Percentiles rank a stretch among this genome's conserved stretches.
Evolutionary conservation across 1,284 basidiomycete genomes (phyloP).

Genomic region (Cronartium ribicola): DNA sequence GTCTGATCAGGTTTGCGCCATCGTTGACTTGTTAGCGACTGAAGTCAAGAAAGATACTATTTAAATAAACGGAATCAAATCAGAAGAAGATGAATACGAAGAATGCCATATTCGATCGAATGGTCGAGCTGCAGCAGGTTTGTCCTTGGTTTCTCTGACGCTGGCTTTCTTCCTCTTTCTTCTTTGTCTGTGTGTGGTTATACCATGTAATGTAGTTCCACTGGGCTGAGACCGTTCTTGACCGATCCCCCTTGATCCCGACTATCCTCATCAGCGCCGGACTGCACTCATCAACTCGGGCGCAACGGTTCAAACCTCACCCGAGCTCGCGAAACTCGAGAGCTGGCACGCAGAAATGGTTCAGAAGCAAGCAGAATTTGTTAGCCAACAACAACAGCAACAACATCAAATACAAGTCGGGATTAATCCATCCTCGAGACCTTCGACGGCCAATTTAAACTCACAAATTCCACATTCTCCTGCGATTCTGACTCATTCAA

Average conservation of each 20-base stretch:
- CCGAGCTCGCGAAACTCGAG: constrained; percentile 6
- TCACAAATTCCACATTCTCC: background rate
- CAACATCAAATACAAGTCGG: background rate
- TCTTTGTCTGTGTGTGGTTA: background rate
- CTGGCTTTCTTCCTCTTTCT: too few species aligned
- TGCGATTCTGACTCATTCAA: background rate
- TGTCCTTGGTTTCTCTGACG: too few species aligned
- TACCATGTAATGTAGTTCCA: background rate
- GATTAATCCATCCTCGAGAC: background rate
- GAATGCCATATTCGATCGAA: too few species aligned
- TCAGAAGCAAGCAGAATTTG: background rate
- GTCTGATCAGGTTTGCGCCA: too few species aligned
- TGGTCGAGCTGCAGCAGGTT: too few species aligned
- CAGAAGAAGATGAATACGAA: too few species aligned
- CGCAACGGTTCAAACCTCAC: background rate
- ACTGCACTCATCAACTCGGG: background rate
- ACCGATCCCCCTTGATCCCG: too few species aligned
- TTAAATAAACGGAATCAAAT: too few species aligned
- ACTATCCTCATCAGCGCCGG: background rate
- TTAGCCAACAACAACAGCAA: background rate
- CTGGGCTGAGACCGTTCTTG: background rate
- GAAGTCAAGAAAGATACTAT: too few species aligned
- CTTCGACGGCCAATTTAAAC: background rate
- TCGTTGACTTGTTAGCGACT: too few species aligned
- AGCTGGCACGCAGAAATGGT: background rate